Evolutionary conservation across 805 yeast genomes (phyloP).

Genomic region (Tetrapisispora taiwanensis): DNA sequence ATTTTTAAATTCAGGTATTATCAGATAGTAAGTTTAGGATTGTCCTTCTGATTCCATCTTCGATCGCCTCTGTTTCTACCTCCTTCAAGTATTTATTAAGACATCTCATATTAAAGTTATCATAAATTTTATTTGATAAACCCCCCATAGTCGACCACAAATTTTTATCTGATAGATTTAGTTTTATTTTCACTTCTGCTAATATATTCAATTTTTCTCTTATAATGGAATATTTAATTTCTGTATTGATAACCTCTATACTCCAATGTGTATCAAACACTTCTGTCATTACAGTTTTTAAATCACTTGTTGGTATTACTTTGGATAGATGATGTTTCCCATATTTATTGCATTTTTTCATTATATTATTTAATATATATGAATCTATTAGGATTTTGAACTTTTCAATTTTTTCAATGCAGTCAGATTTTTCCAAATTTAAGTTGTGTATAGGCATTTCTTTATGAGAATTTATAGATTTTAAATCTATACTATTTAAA

Average conservation of each 20-base stretch:
- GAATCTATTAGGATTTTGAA: neutral
- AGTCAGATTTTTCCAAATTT: neutral
- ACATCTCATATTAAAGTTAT: conserved; percentile 21
- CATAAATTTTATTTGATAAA: neutral
- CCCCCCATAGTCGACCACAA: conserved; percentile 74
- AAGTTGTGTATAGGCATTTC: neutral
- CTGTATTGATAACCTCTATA: neutral
- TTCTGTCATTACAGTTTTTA: conserved; percentile 38
- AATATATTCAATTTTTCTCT: conserved; percentile 17
- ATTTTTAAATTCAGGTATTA: too few species aligned
- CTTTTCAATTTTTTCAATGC: neutral
- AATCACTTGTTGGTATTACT: conserved; percentile 27
- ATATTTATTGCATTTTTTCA: conserved; percentile 10
- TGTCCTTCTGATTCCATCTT: conserved; percentile 67
- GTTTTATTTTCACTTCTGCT: conserved; percentile 42
- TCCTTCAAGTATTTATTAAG: conserved; percentile 50
- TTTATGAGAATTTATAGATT: too few species aligned
- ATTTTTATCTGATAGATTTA: conserved; percentile 61
- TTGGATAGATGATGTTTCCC: conserved; percentile 23
- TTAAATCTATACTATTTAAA: neutral
- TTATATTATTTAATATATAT: neutral
- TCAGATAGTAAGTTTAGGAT: neutral
- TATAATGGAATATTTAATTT: neutral
- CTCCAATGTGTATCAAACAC: conserved; percentile 32
- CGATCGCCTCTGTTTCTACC: conserved; percentile 73